These are phyloP conservation scores for Umbelopsis vinacea DNA, from an alignment of 192 early-diverging fungal species.

Conservation along the genomic window DNA sequence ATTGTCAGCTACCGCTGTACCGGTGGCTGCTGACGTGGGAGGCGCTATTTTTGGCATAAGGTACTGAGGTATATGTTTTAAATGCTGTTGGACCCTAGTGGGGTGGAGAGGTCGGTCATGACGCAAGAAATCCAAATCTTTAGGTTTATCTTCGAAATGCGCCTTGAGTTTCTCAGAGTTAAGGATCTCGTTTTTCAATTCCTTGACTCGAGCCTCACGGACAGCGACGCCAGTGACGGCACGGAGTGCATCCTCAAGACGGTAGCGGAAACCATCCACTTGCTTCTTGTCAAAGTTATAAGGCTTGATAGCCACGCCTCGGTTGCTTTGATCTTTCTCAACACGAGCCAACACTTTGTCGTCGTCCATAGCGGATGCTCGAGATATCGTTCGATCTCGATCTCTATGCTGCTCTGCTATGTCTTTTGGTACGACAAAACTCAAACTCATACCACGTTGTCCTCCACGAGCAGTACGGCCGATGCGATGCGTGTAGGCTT, in stretches of 20 bases:
- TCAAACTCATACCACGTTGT: conserved; percentile 85
- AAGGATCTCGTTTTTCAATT: conserved; percentile 92
- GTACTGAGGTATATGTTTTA: conserved; percentile 94
- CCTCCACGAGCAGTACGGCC: conserved; percentile 95
- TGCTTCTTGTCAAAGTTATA: conserved; percentile 90
- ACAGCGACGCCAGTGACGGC: conserved; percentile 76
- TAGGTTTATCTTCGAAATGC: conserved; percentile 97
- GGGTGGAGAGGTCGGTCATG: conserved; percentile 92
- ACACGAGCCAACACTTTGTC: conserved; percentile 77
- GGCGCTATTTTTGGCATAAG: conserved; percentile 81
- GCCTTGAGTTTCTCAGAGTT: conserved; percentile 95
- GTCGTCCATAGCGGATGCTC: conserved; percentile 52
- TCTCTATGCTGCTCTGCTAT: conserved; percentile 40
- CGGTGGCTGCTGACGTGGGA: conserved; percentile 23
- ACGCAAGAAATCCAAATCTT: conserved; percentile 87
- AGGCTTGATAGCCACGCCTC: conserved; percentile 63
- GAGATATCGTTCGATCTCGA: conserved; percentile 27
- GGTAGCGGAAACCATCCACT: conserved; percentile 92
- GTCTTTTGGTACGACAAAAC: conserved; percentile 72
- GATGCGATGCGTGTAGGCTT: conserved; percentile 91
- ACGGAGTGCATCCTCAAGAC: conserved; percentile 83
- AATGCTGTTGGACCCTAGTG: conserved; percentile 79
- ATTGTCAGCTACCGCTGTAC: conserved; percentile 9
- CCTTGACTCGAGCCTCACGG: conserved; percentile 92
- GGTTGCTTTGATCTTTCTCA: conserved; percentile 63